Percentiles rank a stretch among this genome's conserved stretches.
Conservation (phyloP, 2,329 filamentous ascomycete species). For the Hansfordia pulvinata region DNA sequence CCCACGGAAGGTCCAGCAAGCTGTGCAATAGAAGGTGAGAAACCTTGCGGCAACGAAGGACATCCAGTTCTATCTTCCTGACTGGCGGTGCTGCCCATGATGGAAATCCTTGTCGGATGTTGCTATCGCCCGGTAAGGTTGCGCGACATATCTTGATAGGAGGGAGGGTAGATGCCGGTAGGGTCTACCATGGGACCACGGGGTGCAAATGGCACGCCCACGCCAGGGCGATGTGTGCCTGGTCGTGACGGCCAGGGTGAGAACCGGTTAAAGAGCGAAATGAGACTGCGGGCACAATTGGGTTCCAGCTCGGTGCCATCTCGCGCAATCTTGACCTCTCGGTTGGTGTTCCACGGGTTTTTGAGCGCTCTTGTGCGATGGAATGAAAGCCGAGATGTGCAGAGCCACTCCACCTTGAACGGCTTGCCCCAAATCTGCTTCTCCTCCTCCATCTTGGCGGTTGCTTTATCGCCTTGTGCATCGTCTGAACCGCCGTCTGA, state of each 20-base stretch:
- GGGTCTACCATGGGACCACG: conserved; percentile 3
- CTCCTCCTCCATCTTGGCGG: conserved; percentile 19
- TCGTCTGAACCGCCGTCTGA: conserved; percentile 16
- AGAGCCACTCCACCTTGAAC: conserved; percentile 84
- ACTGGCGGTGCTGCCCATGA: too few species aligned
- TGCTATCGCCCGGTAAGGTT: too few species aligned
- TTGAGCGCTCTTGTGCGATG: conserved; percentile 76
- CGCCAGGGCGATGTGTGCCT: conserved; percentile 5
- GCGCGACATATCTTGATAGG: neutral
- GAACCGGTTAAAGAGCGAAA: conserved; percentile 67
- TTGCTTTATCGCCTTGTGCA: too few species aligned
- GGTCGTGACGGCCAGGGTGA: conserved; percentile 24
- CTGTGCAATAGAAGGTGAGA: too few species aligned
- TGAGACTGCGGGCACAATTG: conserved; percentile 58
- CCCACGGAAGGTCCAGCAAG: too few species aligned
- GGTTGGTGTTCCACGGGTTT: conserved; percentile 90
- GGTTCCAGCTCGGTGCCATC: conserved; percentile 92
- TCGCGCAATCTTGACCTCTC: conserved; percentile 90
- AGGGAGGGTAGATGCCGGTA: neutral
- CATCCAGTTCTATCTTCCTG: neutral
- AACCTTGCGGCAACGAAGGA: too few species aligned
- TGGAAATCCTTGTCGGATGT: neutral
- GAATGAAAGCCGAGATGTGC: conserved; percentile 71
- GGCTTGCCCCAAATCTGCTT: conserved; percentile 76
- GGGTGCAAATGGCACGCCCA: neutral